Base-by-base conservation (phyloP, 2,329 filamentous ascomycete genomes). In the Beauveria rudraprayagi region DNA sequence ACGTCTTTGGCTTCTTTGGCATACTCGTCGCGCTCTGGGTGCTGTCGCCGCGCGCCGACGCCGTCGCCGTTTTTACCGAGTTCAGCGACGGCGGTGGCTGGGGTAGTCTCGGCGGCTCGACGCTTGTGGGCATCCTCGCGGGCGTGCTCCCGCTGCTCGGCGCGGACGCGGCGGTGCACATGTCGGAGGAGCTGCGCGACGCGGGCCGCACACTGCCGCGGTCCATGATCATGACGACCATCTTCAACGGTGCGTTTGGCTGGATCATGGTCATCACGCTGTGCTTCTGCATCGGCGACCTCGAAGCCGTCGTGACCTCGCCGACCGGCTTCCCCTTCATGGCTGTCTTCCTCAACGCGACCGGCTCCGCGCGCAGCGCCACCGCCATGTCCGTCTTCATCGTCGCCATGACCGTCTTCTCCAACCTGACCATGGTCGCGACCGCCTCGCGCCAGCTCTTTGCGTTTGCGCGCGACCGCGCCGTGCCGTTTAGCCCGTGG, bases 11-110 rank as follows among this genome's bases (percentile, higher is more conserved):
- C 26, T 62, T 62, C 53, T 53, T 62, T 17, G 53, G 65, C 1
- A 70, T 77, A 5, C 65, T 80, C 65, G 70, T 74, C n/a, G 67
- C 70, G 0, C 73, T 81, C 26, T 70, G 71, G 66, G 70, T 70
- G 3, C 70, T 73, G 61, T 68, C 71, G 0, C 71, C 73, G 16
- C 69, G 66, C 1, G 63, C 68, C 63, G 16, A 67, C 57, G 44
- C 65, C 6, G 37, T 51, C 7, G 52, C 63, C 8, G 71, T 73
- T 3, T 73, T 72, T 54, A 70, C 67, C 1, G 64, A 69, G 6
- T 72, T 73, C 46, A 65, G 64, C 5, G 70, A 73, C 57, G 67
- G 64, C 43, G 70, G 70, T 19, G 68, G 67, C 22, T 75, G 72
- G 72, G 65, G 65, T 8, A 73, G 66, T 56, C 51, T 63, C 3